A percentile compares a stretch with the other conserved stretches of the same genome.
Conservation (phyloP, 1,284 basidiomycete species). For the Marasmius sp. region DNA sequence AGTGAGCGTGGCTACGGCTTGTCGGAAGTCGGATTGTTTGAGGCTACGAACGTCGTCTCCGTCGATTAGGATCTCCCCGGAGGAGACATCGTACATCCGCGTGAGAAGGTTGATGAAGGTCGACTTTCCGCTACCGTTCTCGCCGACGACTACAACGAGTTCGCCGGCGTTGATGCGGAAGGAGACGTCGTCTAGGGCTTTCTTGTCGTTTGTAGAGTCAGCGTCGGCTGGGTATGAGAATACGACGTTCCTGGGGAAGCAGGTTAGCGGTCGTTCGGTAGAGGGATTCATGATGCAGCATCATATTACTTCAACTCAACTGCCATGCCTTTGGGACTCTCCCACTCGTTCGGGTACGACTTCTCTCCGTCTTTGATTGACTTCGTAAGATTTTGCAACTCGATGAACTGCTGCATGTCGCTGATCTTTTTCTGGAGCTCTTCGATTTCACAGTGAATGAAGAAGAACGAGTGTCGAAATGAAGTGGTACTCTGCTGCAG, state of each 20-base stretch:
- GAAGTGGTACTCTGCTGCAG: neutral
- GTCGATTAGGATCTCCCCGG: conserved; percentile 41
- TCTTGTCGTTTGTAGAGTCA: neutral
- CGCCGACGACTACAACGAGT: conserved; percentile 43
- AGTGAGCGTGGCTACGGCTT: conserved; percentile 38
- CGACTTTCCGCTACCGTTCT: conserved; percentile 45
- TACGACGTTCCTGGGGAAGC: neutral
- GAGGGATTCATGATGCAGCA: too few relatives aligned
- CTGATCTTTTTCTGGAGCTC: neutral
- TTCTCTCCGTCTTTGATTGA: conserved; percentile 1
- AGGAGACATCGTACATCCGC: conserved; percentile 41
- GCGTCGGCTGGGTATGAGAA: conserved; percentile 1
- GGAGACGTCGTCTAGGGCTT: conserved; percentile 1
- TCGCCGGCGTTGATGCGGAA: conserved; percentile 1
- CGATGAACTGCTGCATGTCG: neutral
- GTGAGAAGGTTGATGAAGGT: conserved; percentile 43
- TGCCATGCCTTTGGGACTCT: neutral
- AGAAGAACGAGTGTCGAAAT: neutral
- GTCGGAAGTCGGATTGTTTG: conserved; percentile 32
- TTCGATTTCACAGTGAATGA: neutral
- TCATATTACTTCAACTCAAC: neutral
- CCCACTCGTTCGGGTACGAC: conserved; percentile 1
- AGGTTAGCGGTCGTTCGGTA: neutral
- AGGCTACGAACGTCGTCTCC: conserved; percentile 35
- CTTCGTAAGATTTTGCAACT: neutral